A percentile compares a stretch with the other conserved stretches of the same genome.
These are phyloP conservation scores for Ciborinia camelliae DNA, from an alignment of 2,329 filamentous ascomycete genomes.

Conservation along the genomic window DNA sequence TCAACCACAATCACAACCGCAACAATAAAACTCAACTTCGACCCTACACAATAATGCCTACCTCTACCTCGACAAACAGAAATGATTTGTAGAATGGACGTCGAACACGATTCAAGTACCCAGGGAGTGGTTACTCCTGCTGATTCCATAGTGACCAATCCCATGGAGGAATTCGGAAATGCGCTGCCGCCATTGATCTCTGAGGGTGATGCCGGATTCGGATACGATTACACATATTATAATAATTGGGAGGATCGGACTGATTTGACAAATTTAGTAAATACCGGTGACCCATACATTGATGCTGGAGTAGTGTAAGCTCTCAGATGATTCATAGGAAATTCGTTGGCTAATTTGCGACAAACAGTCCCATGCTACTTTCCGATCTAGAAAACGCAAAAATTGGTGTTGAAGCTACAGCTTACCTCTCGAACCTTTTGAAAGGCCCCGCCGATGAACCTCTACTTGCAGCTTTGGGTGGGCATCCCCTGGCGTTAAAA, in stretches of 20 bases:
- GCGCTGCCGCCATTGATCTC: background rate
- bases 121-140: too few species aligned
- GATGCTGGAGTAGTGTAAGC: conserved; percentile 9
- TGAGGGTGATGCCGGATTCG: background rate
- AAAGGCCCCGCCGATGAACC: conserved; percentile 74
- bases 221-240: background rate
- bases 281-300: conserved; percentile 13
- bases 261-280: conserved; percentile 2
- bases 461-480: conserved; percentile 83
- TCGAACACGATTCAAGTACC: background rate
- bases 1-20: background rate
- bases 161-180: background rate
- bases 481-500: conserved; percentile 75
- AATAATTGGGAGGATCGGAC: background rate
- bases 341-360: conserved; percentile 7
- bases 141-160: background rate
- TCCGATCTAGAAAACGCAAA: conserved; percentile 69
- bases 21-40: background rate
- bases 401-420: conserved; percentile 83
- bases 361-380: conserved; percentile 49
- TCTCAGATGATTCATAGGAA: background rate
- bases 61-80: background rate
- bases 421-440: conserved; percentile 80
- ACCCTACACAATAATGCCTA: background rate
- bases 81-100: background rate